Percentiles rank a stretch among this genome's conserved stretches.
Conservation (phyloP, 768 basidiomycete genomes). For the Pleurotus tuoliensis region DNA sequence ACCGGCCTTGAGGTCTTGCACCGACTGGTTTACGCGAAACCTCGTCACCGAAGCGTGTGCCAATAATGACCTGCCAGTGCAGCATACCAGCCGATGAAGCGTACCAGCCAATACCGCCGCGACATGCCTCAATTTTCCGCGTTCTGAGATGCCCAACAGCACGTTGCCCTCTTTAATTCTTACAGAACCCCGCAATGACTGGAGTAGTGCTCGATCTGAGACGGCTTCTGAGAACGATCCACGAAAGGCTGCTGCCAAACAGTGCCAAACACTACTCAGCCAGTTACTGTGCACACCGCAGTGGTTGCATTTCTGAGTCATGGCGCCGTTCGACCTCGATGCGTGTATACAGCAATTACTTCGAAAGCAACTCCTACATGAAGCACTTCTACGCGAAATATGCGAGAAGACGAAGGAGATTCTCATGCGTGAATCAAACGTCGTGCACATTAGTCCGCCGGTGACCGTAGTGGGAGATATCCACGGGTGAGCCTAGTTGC, state of each 20-base stretch:
- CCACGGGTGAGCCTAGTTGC: slow-evolving; percentile 74
- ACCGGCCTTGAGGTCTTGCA: slow-evolving; percentile 3
- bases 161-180: too few relatives aligned
- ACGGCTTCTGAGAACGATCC: not conserved
- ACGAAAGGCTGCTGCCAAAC: slow-evolving; percentile 27
- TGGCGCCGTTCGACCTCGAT: slow-evolving; percentile 90
- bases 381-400: slow-evolving; percentile 93
- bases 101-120: too few relatives aligned
- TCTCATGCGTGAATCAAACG: slow-evolving; percentile 97
- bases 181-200: not conserved
- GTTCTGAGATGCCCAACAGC: too few relatives aligned
- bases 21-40: not conserved
- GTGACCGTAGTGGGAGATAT: slow-evolving; percentile 99
- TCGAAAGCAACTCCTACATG: slow-evolving; percentile 90
- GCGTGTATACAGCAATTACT: slow-evolving; percentile 90
- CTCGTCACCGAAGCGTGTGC: too few relatives aligned
- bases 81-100: too few relatives aligned
- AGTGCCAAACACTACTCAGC: slow-evolving; percentile 24
- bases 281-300: not conserved
- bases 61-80: too few relatives aligned
- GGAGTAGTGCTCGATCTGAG: not conserved
- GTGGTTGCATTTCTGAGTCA: slow-evolving; percentile 16
- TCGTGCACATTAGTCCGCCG: slow-evolving; percentile 94
- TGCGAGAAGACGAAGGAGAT: slow-evolving; percentile 99
- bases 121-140: too few relatives aligned